Conservation (phyloP, 1,284 basidiomycete genomes). For the Ganoderma lingzhi region DNA sequence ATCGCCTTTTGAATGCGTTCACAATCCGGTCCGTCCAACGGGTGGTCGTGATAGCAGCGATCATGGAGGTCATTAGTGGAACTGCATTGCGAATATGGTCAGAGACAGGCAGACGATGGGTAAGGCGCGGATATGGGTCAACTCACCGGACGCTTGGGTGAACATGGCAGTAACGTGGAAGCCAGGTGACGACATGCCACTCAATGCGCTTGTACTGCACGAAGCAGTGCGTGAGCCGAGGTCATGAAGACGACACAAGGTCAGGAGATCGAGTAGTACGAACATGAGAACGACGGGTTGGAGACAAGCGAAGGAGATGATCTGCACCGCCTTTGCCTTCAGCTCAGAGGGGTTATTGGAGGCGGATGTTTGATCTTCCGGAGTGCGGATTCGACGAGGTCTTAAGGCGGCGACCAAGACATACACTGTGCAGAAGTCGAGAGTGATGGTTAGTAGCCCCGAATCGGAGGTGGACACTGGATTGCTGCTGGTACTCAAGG, state of each 20-base stretch:
- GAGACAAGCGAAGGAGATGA: conserved; percentile 32
- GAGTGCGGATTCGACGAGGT: conserved; percentile 19
- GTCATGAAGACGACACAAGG: not conserved
- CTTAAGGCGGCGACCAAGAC: conserved; percentile 27
- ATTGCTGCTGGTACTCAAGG: not conserved
- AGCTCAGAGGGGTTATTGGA: conserved; percentile 17
- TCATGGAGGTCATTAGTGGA: conserved; percentile 26
- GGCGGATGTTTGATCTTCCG: conserved; percentile 8
- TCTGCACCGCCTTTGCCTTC: conserved; percentile 27
- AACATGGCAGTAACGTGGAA: conserved; percentile 32
- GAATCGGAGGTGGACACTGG: not conserved
- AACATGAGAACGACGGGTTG: conserved; percentile 36
- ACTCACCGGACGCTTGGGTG: conserved; percentile 35
- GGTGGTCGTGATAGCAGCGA: not conserved
- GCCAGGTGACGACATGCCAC: conserved; percentile 23
- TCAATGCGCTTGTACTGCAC: conserved; percentile 27
- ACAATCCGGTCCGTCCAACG: not conserved
- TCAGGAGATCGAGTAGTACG: conserved; percentile 12
- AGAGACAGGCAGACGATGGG: not conserved
- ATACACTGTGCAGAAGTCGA: conserved; percentile 23
- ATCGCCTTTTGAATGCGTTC: not conserved
- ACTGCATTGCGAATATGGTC: conserved; percentile 16
- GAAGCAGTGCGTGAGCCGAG: not conserved
- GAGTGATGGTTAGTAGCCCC: not conserved
- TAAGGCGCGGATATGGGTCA: not conserved